Evolutionary conservation across 495 filamentous ascomycete species (phyloP), one percentile per base, ranked within the genome.

Genomic region (Penicillium herquei): DNA sequence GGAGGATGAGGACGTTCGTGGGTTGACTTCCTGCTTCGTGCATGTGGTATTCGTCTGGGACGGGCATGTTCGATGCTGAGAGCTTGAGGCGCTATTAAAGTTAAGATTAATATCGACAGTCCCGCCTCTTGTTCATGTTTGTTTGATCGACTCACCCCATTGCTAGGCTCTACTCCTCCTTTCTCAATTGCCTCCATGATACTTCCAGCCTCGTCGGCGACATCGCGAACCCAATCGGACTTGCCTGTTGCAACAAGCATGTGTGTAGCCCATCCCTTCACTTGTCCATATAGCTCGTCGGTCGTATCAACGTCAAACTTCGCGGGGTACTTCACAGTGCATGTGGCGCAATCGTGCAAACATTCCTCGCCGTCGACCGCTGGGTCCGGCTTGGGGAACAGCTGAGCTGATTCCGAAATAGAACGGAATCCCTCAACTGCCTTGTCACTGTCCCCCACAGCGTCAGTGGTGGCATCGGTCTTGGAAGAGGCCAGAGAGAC

Each of bases 181-280:
- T 81, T 82, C 53, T 81, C 84, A 65, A 98, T 83, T 7, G 92
- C 95, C 74, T 95, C 86, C 94, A 98, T 98, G 30, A 98, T 83
- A 65, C 91, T 96, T 1, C 92, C 95, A 70, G 85, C 83, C 75
- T 98, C 94, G 61, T 98, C 89, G 42, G 84, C 86, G 12, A 98
- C 89, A 73, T 96, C 87, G 45, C 89, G 73, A 61, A 92, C 86
- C 94, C 94, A 98, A 73, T 98, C 95, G 18, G 86, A 85, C 77
- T 97, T 96, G 39, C 92, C 91, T 2, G 94, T 98, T 10, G 93
- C 94, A 14, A 98, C 91, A 39, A 98, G 78, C 52, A 96, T 64
- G 69, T 98, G 94, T 14, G 90, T 93, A 49, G 84, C 84, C 87
- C 91, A 98, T 9, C 87, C 90, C 57, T 94, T 91, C 37, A 98